Evolutionary conservation across 495 filamentous ascomycete species (phyloP), one percentile per base, ranked within the genome.

Genomic region (Penicillium daleae): DNA sequence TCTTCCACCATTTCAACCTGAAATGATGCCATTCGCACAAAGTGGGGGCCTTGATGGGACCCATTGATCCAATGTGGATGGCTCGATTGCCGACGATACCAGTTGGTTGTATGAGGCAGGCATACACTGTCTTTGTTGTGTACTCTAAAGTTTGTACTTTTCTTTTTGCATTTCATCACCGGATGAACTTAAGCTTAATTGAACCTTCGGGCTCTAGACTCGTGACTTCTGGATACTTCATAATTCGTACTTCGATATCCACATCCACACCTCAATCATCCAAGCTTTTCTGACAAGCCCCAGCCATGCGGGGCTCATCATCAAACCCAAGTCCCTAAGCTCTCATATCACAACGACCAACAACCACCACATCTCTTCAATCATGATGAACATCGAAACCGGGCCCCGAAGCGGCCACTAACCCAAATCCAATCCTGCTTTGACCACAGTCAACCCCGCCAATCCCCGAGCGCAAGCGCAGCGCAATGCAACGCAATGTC

Each of bases 141-240:
- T 46, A 46, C 40, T 46, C 15, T 10, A 17, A n/a, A n/a, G n/a
- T n/a, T n/a, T n/a, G n/a, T n/a, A 10, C 3, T 1, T 2, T 7
- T 17, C 3, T 9, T 0, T 50, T 15, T 8, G 12, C 46, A n/a
- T 50, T 24, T 15, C 46, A 29, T 27, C 15, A 7, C 6, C 2
- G 4, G 24, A 1, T 24, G 22, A 50, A 46, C 19, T 46, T 50
- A 50, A 50, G 46, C 46, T 50, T 50, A 50, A 50, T 29, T 50
- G 24, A 50, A 27, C 12, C 46, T 4, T 46, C 46, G 26, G 46
- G 5, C 46, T n/a, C 4, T n/a, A 2, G 29, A 27, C 35, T 50
- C 46, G 24, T n/a, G 46, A 29, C 13, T 3, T 4, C 46, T n/a
- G 10, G 3, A 26, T 8, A 6, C 46, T 4, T 17, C 24, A 17